Evolutionary conservation across 2,329 filamentous ascomycete species (phyloP).

Genomic region (Bimuria novae-zelandiae): DNA sequence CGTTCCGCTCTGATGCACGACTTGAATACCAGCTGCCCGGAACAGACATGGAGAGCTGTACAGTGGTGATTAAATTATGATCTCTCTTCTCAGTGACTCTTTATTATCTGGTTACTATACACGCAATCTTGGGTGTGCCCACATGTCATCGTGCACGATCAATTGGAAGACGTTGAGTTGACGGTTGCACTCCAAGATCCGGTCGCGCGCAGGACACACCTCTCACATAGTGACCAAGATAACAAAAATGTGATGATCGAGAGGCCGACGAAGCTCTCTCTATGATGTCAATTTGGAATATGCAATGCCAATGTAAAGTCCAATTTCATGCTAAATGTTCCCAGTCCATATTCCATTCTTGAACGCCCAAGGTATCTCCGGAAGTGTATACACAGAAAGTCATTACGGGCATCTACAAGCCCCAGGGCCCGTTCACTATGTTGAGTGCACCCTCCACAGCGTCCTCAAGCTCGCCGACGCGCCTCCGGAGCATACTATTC

Average conservation of each 20-base stretch:
- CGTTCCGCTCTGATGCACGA: constrained; percentile 2
- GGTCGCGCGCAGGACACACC: too few species aligned
- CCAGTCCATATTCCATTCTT: not conserved
- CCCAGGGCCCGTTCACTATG: constrained; percentile 50
- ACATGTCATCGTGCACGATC: too few species aligned
- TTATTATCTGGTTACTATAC: too few species aligned
- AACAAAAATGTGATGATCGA: not conserved
- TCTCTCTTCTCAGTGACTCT: too few species aligned
- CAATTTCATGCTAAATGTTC: constrained; percentile 2
- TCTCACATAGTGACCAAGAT: too few species aligned
- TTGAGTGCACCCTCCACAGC: constrained; percentile 62
- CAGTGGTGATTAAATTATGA: too few species aligned
- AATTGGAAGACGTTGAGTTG: too few species aligned
- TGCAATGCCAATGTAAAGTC: not conserved
- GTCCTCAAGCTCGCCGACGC: constrained; percentile 59
- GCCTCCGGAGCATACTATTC: constrained; percentile 57
- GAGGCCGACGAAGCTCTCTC: not conserved
- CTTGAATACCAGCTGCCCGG: not conserved
- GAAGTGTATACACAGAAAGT: constrained; percentile 12
- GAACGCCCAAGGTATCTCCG: not conserved
- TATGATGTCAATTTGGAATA: not conserved
- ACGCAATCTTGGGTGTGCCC: too few species aligned
- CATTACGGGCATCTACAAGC: constrained; percentile 13
- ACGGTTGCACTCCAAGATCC: too few species aligned
- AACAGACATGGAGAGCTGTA: not conserved